These are phyloP conservation scores for Coemansia sp. DNA, from an alignment of 192 early-diverging fungal genomes.

Conservation along the genomic window DNA sequence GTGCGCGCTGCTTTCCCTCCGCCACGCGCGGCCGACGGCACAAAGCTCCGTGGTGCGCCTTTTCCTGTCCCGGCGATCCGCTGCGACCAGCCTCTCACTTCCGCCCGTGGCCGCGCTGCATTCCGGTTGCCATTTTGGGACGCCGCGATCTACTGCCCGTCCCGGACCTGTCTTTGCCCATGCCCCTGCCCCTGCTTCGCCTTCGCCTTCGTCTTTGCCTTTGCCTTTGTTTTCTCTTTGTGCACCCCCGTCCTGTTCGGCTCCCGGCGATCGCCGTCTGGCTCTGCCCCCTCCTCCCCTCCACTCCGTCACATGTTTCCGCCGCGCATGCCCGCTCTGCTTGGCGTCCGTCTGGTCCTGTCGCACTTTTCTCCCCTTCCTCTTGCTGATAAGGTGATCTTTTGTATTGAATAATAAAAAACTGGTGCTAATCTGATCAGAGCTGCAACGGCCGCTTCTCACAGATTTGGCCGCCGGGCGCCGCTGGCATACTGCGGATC, in stretches of 20 bases:
- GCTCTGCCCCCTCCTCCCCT: background rate
- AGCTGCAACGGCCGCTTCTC: background rate
- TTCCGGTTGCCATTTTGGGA: conserved; percentile 7
- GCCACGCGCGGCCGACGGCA: too few relatives aligned
- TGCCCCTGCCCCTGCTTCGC: too few relatives aligned
- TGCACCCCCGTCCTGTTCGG: background rate
- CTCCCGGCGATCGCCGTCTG: conserved; percentile 1
- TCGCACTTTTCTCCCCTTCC: too few relatives aligned
- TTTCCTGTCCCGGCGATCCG: background rate
- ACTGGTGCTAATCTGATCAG: background rate
- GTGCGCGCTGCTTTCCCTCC: too few relatives aligned
- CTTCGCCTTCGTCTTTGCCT: background rate
- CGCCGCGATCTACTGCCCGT: conserved; percentile 2
- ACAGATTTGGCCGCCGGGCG: conserved; percentile 22
- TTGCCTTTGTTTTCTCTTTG: background rate
- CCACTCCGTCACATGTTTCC: conserved; percentile 3
- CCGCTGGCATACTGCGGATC: conserved; percentile 30
- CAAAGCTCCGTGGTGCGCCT: background rate
- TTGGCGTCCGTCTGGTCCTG: background rate
- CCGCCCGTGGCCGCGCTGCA: too few relatives aligned
- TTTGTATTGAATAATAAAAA: background rate
- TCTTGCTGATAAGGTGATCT: background rate
- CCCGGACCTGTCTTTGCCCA: too few relatives aligned
- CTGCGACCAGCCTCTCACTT: background rate
- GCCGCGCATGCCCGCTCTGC: background rate